Evolutionary conservation across 352 stramenopile species (phyloP).

Genomic region (Globisporangium cylindrosporum): DNA sequence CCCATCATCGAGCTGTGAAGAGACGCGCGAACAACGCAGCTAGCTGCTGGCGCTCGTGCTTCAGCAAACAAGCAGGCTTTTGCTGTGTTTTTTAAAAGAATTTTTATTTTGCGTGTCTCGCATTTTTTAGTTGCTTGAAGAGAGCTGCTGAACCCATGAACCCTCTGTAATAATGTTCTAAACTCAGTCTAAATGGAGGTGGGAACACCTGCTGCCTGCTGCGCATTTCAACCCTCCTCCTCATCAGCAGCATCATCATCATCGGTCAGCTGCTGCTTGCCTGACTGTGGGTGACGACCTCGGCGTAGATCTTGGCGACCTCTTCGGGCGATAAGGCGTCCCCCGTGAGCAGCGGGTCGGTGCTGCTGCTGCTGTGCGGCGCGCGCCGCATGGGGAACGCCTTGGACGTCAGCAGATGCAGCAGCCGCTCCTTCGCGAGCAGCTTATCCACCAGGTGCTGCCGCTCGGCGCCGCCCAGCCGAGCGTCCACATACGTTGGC

Average conservation of each 20-base stretch:
- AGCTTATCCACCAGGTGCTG: slow-evolving; percentile 77
- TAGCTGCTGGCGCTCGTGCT: neutral
- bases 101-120: neutral
- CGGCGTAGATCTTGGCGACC: slow-evolving; percentile 33
- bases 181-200: neutral
- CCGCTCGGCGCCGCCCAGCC: slow-evolving; percentile 38
- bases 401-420: slow-evolving; percentile 75
- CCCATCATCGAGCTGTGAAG: neutral
- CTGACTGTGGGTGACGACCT: neutral
- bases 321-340: slow-evolving; percentile 47
- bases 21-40: neutral
- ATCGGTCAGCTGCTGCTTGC: neutral
- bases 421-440: slow-evolving; percentile 78
- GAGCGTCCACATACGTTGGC: slow-evolving; percentile 12
- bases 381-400: slow-evolving; percentile 46
- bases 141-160: neutral
- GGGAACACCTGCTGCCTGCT: too few species aligned
- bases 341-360: slow-evolving; percentile 39
- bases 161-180: neutral
- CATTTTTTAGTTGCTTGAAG: neutral
- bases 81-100: too few species aligned
- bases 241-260: too few species aligned
- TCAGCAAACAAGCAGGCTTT: too few species aligned
- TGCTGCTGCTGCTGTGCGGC: slow-evolving; percentile 15
- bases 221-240: too few species aligned